phyloP scores from a whole-genome alignment of 352 stramenopile genomes.

The Thalassiosira livingstoniorum region DNA sequence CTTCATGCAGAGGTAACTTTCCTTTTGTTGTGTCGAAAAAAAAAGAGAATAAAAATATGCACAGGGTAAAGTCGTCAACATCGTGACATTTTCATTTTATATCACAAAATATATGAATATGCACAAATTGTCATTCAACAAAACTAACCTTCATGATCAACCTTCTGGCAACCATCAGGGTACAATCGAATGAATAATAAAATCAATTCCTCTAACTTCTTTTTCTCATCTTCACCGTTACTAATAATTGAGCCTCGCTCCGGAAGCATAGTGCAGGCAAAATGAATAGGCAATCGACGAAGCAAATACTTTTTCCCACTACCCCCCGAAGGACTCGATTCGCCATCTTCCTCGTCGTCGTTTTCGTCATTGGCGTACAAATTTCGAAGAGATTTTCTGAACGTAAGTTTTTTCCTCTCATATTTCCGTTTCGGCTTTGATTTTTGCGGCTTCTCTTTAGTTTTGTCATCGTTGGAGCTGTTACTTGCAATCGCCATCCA shows the following conservation, averaged over 20 bases:
- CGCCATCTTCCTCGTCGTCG: background rate
- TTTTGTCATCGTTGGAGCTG: background rate
- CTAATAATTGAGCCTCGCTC: background rate
- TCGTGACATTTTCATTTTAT: too few species aligned
- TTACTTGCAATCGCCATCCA: background rate
- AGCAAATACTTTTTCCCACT: background rate
- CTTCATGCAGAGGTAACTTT: background rate
- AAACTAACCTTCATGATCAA: background rate
- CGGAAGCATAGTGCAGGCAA: background rate
- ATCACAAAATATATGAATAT: background rate
- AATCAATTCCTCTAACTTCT: conserved; percentile 3
- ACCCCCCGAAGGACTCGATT: background rate
- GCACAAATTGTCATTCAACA: background rate
- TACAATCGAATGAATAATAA: background rate
- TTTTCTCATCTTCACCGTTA: background rate
- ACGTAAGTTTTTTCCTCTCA: background rate
- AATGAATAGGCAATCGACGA: background rate
- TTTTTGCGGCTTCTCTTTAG: background rate
- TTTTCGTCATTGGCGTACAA: conserved; percentile 3
- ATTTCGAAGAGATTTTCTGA: background rate
- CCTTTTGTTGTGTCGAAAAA: background rate
- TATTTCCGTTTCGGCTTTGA: background rate
- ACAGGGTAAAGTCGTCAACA: background rate
- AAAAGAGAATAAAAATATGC: background rate
- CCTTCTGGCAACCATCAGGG: background rate